Evolutionary conservation across 768 basidiomycete species (phyloP).

Genomic region (Podaxis sp.): DNA sequence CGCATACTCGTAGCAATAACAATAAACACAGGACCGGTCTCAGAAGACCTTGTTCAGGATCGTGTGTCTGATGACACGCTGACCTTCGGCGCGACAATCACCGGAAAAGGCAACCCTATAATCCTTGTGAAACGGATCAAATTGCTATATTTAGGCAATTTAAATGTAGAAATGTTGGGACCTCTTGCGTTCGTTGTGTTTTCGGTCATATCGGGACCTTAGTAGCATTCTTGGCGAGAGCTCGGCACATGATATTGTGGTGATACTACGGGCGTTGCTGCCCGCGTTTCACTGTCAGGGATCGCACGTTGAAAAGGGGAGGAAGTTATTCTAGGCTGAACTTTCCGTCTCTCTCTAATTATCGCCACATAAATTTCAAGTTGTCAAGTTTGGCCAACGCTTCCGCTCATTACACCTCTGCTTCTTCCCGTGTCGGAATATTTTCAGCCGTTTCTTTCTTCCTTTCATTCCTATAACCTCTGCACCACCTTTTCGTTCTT

Average conservation of each 20-base stretch:
- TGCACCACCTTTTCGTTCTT: background rate
- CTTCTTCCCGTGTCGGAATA: background rate
- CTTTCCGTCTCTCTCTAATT: background rate
- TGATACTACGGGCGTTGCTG: background rate
- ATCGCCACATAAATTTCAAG: background rate
- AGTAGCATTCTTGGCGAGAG: background rate
- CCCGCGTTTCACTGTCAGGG: background rate
- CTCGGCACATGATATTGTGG: background rate
- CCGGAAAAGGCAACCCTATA: background rate
- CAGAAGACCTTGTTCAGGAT: background rate
- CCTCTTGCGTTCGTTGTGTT: background rate
- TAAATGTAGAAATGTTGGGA: too few species aligned
- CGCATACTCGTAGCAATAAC: too few species aligned
- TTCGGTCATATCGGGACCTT: background rate
- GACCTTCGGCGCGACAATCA: background rate
- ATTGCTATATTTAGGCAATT: background rate
- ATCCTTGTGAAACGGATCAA: background rate
- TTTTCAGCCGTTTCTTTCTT: conserved; percentile 7
- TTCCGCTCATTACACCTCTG: background rate
- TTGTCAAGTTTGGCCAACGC: background rate
- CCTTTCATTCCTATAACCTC: background rate
- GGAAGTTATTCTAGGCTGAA: background rate
- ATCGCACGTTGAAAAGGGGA: background rate
- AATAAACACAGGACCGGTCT: background rate
- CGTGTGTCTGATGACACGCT: background rate